phyloP scores from a whole-genome alignment of 768 basidiomycete species.

The Boletus reticuloceps region DNA sequence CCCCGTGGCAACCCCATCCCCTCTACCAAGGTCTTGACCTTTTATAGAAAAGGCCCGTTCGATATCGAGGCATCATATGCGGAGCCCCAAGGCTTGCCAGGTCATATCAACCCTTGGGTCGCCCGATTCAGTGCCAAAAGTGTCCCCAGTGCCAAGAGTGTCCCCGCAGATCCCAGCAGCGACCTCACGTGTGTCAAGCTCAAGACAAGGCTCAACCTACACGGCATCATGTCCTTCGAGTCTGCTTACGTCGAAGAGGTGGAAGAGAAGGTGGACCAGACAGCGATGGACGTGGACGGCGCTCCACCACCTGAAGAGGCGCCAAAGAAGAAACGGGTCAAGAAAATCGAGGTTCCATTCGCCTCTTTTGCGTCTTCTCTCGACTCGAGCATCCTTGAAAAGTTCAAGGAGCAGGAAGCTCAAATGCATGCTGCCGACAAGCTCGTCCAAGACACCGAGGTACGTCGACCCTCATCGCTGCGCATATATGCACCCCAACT shows the following conservation, averaged over 20 bases:
- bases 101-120: slow-evolving; percentile 82
- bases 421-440: slow-evolving; percentile 91
- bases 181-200: slow-evolving; percentile 85
- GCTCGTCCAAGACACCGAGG: slow-evolving; percentile 97
- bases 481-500: slow-evolving; percentile 3
- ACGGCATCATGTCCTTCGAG: slow-evolving; percentile 88
- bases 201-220: slow-evolving; percentile 82
- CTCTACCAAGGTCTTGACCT: slow-evolving; percentile 93
- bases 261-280: slow-evolving; percentile 69
- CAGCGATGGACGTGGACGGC: slow-evolving; percentile 66
- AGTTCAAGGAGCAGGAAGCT: slow-evolving; percentile 76
- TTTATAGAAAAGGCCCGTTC: slow-evolving; percentile 88
- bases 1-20: slow-evolving; percentile 81
- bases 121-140: slow-evolving; percentile 78
- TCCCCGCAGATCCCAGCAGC: slow-evolving; percentile 65
- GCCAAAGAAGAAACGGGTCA: slow-evolving; percentile 83
- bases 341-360: slow-evolving; percentile 81
- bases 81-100: slow-evolving; percentile 68
- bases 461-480: slow-evolving; percentile 32
- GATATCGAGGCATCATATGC: slow-evolving; percentile 85
- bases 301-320: slow-evolving; percentile 38
- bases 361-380: slow-evolving; percentile 62
- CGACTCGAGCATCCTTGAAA: slow-evolving; percentile 62
- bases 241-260: slow-evolving; percentile 79
- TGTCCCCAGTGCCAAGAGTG: slow-evolving; percentile 78